Conservation (phyloP, 1,284 basidiomycete genomes). For the Ustilago nuda region DNA sequence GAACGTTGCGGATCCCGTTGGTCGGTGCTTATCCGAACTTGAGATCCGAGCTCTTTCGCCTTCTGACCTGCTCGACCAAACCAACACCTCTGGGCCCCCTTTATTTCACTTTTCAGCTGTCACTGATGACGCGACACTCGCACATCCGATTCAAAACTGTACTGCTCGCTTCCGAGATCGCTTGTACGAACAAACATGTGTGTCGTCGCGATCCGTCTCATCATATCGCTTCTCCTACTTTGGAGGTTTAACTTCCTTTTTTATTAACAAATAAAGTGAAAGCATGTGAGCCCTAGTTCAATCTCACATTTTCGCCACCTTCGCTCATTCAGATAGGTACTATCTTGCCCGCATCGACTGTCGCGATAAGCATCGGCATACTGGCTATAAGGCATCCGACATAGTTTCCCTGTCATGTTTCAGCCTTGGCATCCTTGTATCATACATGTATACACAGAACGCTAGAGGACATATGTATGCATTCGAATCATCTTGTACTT, state of each 20-base stretch:
- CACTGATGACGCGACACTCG: not conserved
- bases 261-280: not conserved
- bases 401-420: no score
- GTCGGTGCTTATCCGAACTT: not conserved
- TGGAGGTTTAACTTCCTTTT: not conserved
- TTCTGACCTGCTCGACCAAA: not conserved
- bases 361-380: no score
- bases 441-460: no score
- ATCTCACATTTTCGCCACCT: no score
- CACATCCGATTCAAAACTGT: not conserved
- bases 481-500: no score
- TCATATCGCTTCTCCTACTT: not conserved
- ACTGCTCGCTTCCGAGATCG: not conserved
- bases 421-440: no score
- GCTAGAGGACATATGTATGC: no score
- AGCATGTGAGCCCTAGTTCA: no score
- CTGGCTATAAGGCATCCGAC: no score
- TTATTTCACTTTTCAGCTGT: not conserved
- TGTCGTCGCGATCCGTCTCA: not conserved
- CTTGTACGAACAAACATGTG: not conserved
- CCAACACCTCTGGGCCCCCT: not conserved
- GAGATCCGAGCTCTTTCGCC: not conserved
- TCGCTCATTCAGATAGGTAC: no score
- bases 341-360: no score
- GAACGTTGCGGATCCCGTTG: not conserved